A percentile compares a stretch with the other conserved stretches of the same genome.
phyloP scores from a whole-genome alignment of 1,284 basidiomycete species.

The Ustilago cynodontis region DNA sequence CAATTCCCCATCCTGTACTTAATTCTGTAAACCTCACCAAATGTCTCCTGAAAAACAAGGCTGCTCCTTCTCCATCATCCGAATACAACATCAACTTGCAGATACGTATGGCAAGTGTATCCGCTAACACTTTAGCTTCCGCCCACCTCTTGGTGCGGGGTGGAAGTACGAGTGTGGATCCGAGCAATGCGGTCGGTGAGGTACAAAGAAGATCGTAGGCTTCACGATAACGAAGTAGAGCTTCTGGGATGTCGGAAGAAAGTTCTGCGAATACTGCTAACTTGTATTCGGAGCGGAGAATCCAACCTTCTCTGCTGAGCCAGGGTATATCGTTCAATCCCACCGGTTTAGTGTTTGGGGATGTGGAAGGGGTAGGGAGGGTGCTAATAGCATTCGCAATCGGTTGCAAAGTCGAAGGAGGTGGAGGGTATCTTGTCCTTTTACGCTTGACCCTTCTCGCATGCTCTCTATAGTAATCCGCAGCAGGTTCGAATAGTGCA shows the following conservation, averaged over 20 bases:
- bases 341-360: constrained; percentile 6
- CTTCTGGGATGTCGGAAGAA: constrained; percentile 83
- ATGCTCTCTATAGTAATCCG: constrained; percentile 92
- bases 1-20: constrained; percentile 92
- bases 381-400: constrained; percentile 55
- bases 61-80: constrained; percentile 79
- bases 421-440: constrained; percentile 77
- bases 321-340: constrained; percentile 48
- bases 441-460: constrained; percentile 91
- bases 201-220: constrained; percentile 42
- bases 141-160: constrained; percentile 97
- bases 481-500: constrained; percentile 85
- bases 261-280: constrained; percentile 96
- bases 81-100: constrained; percentile 82
- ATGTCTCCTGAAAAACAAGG: constrained; percentile 82
- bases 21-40: constrained; percentile 87
- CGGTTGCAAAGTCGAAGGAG: constrained; percentile 54
- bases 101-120: constrained; percentile 71
- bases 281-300: constrained; percentile 95
- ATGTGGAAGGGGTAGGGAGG: not conserved
- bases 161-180: constrained; percentile 83
- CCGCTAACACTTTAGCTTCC: constrained; percentile 94
- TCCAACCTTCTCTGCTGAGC: constrained; percentile 88
- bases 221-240: constrained; percentile 37
- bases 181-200: constrained; percentile 61